Base-by-base conservation (phyloP, 192 early-diverging fungal species). In the Coemansia guatemalensis region DNA sequence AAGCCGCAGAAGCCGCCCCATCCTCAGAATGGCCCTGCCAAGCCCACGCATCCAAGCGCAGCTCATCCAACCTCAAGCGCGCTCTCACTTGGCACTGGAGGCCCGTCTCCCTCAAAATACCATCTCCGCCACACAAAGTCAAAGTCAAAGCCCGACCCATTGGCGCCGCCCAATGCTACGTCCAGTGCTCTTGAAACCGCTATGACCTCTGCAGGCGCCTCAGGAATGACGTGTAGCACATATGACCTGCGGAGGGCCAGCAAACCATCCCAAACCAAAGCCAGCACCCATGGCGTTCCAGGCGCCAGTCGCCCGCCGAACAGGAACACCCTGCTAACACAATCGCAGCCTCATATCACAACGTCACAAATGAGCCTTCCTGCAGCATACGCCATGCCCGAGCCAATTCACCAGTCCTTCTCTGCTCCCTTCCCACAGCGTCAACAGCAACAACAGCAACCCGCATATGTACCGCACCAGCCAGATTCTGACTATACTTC, bases 381-480 rank as follows among this genome's bases (percentile, higher is more conserved):
- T 35, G 33, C 33, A 35, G 1, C 11, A 35, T 35, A 35, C 11
- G 7, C 33, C 11, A 35, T 35, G 33, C 33, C 33, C 11, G 33
- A 35, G 33, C 33, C 33, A 11, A 35, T 35, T 35, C 33, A 35
- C 33, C 33, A 35, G 33, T 35, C 33, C 5, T 35, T 35, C 5
- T 35, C 33, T 35, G 33, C 33, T 7, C 33, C 7, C 5, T 39
- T 25, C 11, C 44, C 24, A 22, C 57, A 59, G 21, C 57, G 53
- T 20, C 55, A 59, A 23, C 60, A 70, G 50, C 68, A 71, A 11
- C 68, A 71, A 11, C 68, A 69, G 55, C 39, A 41, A 22, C 21
- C 44, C 5, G 24, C 23, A 3, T 35, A 56, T 14, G 35, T 20
- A 35, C 35, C 52, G n/a, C 48, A 48, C 11, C 41, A 29, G n/a